Evolutionary conservation across 2,329 filamentous ascomycete genomes (phyloP), one percentile per base, ranked within the genome.

Genomic region (Neonectria neomacrospora): DNA sequence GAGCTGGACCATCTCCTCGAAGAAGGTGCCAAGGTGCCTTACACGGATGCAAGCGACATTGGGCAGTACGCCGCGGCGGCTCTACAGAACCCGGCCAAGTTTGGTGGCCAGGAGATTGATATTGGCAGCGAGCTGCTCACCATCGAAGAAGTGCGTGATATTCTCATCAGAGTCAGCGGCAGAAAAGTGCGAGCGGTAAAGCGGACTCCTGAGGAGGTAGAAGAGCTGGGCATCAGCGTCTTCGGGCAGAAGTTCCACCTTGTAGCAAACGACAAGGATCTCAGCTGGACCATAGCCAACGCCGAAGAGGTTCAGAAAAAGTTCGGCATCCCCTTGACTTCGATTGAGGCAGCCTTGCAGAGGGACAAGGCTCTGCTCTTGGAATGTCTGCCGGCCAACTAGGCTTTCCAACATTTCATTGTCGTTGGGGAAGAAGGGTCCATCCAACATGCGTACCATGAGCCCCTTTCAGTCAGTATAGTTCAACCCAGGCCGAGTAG

Each of bases 1-100:
- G 73, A 73, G 48, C 66, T 80, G 0, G 75, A 70, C 16, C 70
- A 77, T 28, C 45, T 55, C 2, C 68, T 67, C 23, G 30, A 67
- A 1, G 72, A 72, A 0, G 71, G 68, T 0, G 64, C 59, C 16
- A 67, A 54, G 14, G 58, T 78, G 56, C 67, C 67, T 2, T 68
- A 73, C 20, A 78, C 74, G 1, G 77, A 78, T 47, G 64, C 58
- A 0, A 54, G 61, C 34, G 77, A 79, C 39, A 51, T 79, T 11
- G 78, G 76, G 0, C 73, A 57, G 60, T 80, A 77, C 53, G 76
- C 69, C 1, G 71, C 75, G 1, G 74, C 76, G 1, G 77, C 77
- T 6, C 37, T 80, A 3, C 70, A 65, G 48, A 50, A 77, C 18
- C 75, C 75, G 3, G 52, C 50, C 42, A 75, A 69, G 54, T 80